Percentiles rank a stretch among this genome's conserved stretches.
Evolutionary conservation across 495 filamentous ascomycete species (phyloP).

Genomic region (Chaetomium cochliodes): DNA sequence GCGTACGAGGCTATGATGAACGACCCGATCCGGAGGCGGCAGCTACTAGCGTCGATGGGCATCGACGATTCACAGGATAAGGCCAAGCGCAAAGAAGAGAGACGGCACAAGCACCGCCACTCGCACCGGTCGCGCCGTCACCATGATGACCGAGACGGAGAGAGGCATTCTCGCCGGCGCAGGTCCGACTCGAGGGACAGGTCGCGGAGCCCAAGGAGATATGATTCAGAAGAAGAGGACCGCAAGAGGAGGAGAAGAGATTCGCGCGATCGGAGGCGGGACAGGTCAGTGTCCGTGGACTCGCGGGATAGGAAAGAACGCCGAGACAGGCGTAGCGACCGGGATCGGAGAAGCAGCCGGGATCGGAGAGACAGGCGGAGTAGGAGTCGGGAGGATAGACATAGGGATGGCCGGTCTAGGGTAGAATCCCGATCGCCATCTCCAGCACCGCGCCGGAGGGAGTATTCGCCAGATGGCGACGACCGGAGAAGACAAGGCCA

Average conservation of each 20-base stretch:
- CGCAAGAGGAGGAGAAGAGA: conserved; percentile 36
- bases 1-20: conserved; percentile 88
- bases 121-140: conserved; percentile 49
- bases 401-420: conserved; percentile 13
- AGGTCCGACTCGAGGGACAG: conserved; percentile 43
- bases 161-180: conserved; percentile 39
- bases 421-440: conserved; percentile 29
- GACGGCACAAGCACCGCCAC: conserved; percentile 52
- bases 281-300: conserved; percentile 33
- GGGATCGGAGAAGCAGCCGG: conserved; percentile 15
- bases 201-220: conserved; percentile 34
- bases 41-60: conserved; percentile 63
- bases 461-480: conserved; percentile 22
- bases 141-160: conserved; percentile 30
- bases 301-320: conserved; percentile 21
- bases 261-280: conserved; percentile 32
- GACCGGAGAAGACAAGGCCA: conserved; percentile 16
- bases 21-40: conserved; percentile 68
- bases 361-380: conserved; percentile 13
- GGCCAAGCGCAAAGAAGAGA: conserved; percentile 45
- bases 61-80: conserved; percentile 47
- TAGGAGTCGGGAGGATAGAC: conserved; percentile 1
- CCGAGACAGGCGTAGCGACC: conserved; percentile 13
- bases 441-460: conserved; percentile 28
- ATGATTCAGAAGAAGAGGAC: conserved; percentile 37